Base-by-base conservation (phyloP, 179 eudicot species). In the Monotropa hypopitys region DNA sequence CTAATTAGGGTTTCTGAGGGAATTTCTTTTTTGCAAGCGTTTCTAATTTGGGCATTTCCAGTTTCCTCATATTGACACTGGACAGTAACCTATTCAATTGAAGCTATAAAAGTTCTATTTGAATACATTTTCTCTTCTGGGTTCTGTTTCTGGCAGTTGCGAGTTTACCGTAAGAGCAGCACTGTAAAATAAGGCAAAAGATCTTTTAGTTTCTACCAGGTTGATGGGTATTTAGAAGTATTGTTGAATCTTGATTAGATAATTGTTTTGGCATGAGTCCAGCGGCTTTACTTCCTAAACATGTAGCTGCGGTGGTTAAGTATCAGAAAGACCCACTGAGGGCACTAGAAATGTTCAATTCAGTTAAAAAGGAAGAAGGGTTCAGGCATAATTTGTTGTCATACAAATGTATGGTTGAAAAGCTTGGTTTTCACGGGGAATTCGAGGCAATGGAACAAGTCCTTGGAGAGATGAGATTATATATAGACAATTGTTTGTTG, bases 261-360 rank as follows among this genome's bases (percentile, higher is more conserved):
- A 35, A 43, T 26, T 70, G 61, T 77, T 51, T 56, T 79, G 86
- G 76, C 79, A 92, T 94, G 98, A 84, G 82, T 86, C 73, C 38
- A 61, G 67, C 82, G 33, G 81, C 86, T 69, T 69, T 94, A 40
- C 89, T 94, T 72, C 90, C 98, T 12, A 94, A 90, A 83, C 98
- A 94, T 88, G 96, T 94, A 81, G 88, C 89, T 16, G 88, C 97
- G 3, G 94, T 94, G 16, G 83, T 94, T 21, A 90, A 85, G 46
- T 79, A 85, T 82, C 94, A 92, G 77, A 92, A 88, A 83, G 91
- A 92, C 79, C 96, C 97, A 51, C 72, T 84, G 7, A 92, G 86
- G 84, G 98, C 98, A 38, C 94, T 94, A 46, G 86, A 92, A 75
- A 89, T 89, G 76, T 94, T 94, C 77, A 87, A 88, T 76, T 84